Percentiles rank a stretch among this genome's conserved stretches.
Evolutionary conservation across 2,329 filamentous ascomycete species (phyloP).

Genomic region (Rosellinia necatrix): DNA sequence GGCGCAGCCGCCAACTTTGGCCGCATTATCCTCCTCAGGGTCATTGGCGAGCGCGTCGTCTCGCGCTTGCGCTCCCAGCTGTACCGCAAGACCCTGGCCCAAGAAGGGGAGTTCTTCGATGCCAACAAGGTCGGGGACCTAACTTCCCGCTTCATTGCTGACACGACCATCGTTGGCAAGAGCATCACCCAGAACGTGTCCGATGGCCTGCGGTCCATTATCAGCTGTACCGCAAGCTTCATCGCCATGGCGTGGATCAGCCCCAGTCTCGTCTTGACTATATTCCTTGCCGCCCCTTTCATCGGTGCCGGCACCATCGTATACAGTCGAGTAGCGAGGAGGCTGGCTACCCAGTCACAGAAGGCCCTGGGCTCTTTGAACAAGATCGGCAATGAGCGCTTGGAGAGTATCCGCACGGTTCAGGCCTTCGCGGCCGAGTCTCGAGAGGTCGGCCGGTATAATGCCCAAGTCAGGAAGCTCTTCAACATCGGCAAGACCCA

Average conservation of each 20-base stretch:
- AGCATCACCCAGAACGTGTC: conserved; percentile 98
- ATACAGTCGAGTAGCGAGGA: conserved; percentile 87
- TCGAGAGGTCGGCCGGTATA: conserved; percentile 89
- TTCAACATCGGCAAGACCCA: conserved; percentile 87
- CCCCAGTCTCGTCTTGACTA: conserved; percentile 83
- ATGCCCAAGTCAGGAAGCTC: conserved; percentile 87
- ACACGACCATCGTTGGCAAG: conserved; percentile 97
- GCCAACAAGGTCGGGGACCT: conserved; percentile 95
- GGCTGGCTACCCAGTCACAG: conserved; percentile 89
- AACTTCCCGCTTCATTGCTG: conserved; percentile 92
- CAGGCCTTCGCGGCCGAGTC: conserved; percentile 95
- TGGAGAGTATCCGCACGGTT: conserved; percentile 94
- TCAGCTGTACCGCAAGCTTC: conserved; percentile 89
- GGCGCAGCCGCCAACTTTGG: conserved; percentile 93
- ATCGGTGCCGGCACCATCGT: conserved; percentile 89
- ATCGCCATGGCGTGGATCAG: conserved; percentile 96
- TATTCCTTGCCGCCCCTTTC: conserved; percentile 86
- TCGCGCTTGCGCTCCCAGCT: conserved; percentile 85
- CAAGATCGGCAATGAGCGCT: conserved; percentile 96
- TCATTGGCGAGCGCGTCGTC: conserved; percentile 94
- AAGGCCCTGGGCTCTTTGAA: conserved; percentile 90
- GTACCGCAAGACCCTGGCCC: conserved; percentile 90
- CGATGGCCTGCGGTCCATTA: conserved; percentile 87
- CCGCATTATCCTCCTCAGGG: conserved; percentile 87
- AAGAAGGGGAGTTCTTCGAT: conserved; percentile 98